Percentiles rank a stretch among this genome's conserved stretches.
Evolutionary conservation across 2,329 filamentous ascomycete genomes (phyloP).

Genomic region (Emmonsiellopsis sp.): DNA sequence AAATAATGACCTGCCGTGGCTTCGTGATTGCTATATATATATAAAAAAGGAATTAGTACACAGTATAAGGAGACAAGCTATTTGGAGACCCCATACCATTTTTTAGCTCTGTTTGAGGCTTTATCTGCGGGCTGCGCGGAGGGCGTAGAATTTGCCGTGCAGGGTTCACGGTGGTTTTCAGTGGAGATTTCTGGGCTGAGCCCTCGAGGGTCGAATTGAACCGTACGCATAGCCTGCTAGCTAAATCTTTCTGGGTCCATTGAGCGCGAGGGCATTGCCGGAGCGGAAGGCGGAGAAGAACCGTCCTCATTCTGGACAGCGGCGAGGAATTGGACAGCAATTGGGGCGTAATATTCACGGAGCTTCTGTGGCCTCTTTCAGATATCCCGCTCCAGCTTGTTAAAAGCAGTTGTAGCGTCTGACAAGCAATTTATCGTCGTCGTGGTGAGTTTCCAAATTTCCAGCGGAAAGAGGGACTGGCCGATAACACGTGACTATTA

Average conservation of each 20-base stretch:
- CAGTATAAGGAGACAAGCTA: background rate
- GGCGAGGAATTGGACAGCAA: background rate
- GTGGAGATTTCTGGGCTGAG: constrained; percentile 10
- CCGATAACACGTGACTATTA: background rate
- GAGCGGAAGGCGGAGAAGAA: background rate
- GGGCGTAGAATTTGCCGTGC: constrained; percentile 12
- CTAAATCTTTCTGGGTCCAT: background rate
- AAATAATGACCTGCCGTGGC: constrained; percentile 53
- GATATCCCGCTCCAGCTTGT: too few relatives aligned
- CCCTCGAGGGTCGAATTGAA: constrained; percentile 15
- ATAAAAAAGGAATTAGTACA: constrained; percentile 7
- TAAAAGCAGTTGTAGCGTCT: too few relatives aligned
- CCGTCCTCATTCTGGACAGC: background rate
- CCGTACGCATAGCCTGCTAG: background rate
- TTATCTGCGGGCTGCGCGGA: constrained; percentile 10
- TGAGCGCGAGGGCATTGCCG: background rate
- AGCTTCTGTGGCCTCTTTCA: too few relatives aligned
- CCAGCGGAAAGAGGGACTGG: too few relatives aligned
- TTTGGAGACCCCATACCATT: background rate
- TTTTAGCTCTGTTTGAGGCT: constrained; percentile 9
- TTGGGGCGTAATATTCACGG: background rate
- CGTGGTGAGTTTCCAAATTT: too few relatives aligned
- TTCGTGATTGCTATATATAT: constrained; percentile 19
- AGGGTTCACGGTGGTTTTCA: background rate
- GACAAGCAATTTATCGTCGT: too few relatives aligned